A percentile compares a stretch with the other conserved stretches of the same genome.
phyloP scores from a whole-genome alignment of 2,329 filamentous ascomycete genomes.

The Penicillium occitanis region DNA sequence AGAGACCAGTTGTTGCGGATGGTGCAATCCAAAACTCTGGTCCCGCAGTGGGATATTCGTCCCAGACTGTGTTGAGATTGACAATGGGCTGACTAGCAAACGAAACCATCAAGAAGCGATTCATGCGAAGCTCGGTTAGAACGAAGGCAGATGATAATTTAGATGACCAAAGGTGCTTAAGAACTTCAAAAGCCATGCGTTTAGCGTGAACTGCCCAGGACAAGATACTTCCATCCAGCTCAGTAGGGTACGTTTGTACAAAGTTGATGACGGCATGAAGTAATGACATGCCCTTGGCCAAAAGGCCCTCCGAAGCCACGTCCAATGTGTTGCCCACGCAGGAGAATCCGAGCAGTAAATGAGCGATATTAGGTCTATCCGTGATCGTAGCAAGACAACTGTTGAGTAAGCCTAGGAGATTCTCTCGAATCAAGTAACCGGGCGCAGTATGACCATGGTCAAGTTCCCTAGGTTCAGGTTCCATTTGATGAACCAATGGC shows the following conservation, averaged over 20 bases:
- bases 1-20: conserved; percentile 65
- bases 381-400: conserved; percentile 73
- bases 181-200: conserved; percentile 67
- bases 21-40: conserved; percentile 68
- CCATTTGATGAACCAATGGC: conserved; percentile 68
- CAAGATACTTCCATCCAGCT: conserved; percentile 59
- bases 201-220: conserved; percentile 70
- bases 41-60: conserved; percentile 61
- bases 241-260: conserved; percentile 67
- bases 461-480: conserved; percentile 66
- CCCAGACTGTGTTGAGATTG: conserved; percentile 69
- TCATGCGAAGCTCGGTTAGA: conserved; percentile 74
- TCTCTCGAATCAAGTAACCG: conserved; percentile 77
- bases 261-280: conserved; percentile 79
- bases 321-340: conserved; percentile 71
- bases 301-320: conserved; percentile 66
- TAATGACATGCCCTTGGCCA: conserved; percentile 70
- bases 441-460: conserved; percentile 67
- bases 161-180: conserved; percentile 81
- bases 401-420: conserved; percentile 81
- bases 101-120: conserved; percentile 76
- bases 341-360: conserved; percentile 83
- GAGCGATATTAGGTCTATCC: conserved; percentile 80
- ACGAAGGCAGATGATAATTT: conserved; percentile 73
- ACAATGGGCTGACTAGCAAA: conserved; percentile 72